phyloP scores from a whole-genome alignment of 1,139 yeast genomes.

The Kodamaea sp. region DNA sequence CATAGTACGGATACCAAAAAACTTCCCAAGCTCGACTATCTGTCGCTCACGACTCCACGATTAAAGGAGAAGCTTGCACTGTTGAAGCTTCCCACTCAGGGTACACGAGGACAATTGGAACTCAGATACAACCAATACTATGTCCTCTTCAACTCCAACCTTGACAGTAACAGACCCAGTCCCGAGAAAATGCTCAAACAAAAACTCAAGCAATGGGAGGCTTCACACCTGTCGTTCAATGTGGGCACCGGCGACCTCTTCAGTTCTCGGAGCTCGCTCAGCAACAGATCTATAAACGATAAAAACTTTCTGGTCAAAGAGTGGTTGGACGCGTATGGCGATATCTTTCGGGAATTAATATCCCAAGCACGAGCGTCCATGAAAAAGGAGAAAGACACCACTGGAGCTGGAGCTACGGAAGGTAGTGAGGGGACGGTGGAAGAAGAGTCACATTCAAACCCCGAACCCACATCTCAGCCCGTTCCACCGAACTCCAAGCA shows the following conservation, averaged over 20 bases:
- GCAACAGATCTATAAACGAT: slow-evolving; percentile 34
- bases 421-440: slow-evolving; percentile 1
- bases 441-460: no score
- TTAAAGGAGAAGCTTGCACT: slow-evolving; percentile 60
- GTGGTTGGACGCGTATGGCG: slow-evolving; percentile 53
- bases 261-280: slow-evolving; percentile 23
- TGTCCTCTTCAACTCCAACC: slow-evolving; percentile 78
- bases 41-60: slow-evolving; percentile 59
- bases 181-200: slow-evolving; percentile 54
- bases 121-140: slow-evolving; percentile 77
- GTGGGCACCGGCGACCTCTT: slow-evolving; percentile 23
- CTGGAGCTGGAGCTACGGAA: background rate
- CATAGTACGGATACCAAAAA: slow-evolving; percentile 29
- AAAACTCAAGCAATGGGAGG: slow-evolving; percentile 72
- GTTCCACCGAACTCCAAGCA: no score
- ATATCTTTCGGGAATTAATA: slow-evolving; percentile 55
- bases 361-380: slow-evolving; percentile 47
- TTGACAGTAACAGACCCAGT: slow-evolving; percentile 73
- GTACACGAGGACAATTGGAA: slow-evolving; percentile 65
- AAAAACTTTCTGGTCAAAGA: slow-evolving; percentile 42
- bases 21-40: slow-evolving; percentile 63
- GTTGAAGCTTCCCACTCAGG: slow-evolving; percentile 59
- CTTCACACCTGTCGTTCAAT: slow-evolving; percentile 39
- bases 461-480: no score
- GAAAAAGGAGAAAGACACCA: slow-evolving; percentile 12